Evolutionary conservation across 2,329 filamentous ascomycete species (phyloP).

Genomic region (Fusarium floridanum): DNA sequence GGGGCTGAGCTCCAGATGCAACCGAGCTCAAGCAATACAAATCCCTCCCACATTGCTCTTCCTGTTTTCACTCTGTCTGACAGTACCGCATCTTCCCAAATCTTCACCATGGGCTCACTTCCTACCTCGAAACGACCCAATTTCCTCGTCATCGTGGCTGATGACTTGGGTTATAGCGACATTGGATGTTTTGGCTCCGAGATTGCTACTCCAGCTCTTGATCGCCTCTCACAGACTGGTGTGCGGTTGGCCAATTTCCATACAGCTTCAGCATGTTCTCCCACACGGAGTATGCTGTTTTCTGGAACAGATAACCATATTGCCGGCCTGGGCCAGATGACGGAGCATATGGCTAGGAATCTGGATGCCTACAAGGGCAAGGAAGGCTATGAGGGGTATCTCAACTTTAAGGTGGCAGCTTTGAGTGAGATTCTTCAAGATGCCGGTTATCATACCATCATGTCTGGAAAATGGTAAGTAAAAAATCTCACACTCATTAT

Average conservation of each 20-base stretch:
- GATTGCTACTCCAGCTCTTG: conserved; percentile 68
- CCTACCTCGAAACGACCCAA: conserved; percentile 33
- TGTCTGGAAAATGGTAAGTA: conserved; percentile 47
- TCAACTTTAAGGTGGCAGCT: not conserved
- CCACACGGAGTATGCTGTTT: conserved; percentile 70
- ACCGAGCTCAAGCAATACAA: not conserved
- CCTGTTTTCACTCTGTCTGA: too few species aligned
- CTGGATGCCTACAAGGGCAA: conserved; percentile 10
- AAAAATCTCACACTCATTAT: too few species aligned
- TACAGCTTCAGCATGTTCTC: conserved; percentile 69
- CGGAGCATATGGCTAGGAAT: conserved; percentile 52
- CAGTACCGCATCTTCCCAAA: not conserved
- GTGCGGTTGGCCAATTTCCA: conserved; percentile 70
- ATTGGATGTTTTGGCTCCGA: conserved; percentile 63
- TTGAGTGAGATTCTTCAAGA: not conserved
- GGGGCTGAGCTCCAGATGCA: not conserved
- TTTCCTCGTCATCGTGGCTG: conserved; percentile 47
- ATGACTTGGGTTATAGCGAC: conserved; percentile 47
- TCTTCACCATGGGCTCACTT: not conserved
- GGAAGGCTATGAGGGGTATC: not conserved
- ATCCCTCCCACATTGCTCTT: not conserved
- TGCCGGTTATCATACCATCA: not conserved
- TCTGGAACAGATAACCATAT: conserved; percentile 70
- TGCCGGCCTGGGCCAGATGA: conserved; percentile 66
- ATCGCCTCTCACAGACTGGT: conserved; percentile 61